Conservation (phyloP, 78 protist species). For the Chrysochromulina tobinii region DNA sequence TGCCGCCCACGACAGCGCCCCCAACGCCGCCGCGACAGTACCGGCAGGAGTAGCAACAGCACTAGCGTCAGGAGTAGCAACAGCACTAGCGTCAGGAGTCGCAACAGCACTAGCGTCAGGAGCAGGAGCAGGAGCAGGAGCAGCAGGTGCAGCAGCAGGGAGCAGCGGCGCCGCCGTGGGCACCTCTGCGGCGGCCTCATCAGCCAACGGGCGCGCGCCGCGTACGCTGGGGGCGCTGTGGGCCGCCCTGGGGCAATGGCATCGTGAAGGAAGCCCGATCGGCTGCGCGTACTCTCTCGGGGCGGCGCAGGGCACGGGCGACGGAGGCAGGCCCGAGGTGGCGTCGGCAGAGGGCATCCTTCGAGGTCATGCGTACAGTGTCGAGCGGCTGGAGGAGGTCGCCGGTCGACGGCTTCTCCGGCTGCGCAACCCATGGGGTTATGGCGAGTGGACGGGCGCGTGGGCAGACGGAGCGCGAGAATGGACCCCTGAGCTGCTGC, state of each 20-base stretch:
- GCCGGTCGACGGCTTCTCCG: not conserved
- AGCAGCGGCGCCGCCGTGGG: too few species aligned
- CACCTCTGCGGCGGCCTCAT: too few species aligned
- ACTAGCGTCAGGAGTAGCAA: too few species aligned
- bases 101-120: too few species aligned
- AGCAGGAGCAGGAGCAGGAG: too few species aligned
- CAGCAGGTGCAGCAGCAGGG: too few species aligned
- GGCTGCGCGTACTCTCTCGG: not conserved
- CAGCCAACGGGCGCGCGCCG: too few species aligned
- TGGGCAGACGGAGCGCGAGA: not conserved
- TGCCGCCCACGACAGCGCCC: not conserved
- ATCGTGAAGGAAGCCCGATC: not conserved
- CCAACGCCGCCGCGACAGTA: not conserved
- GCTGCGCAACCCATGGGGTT: constrained; percentile 15
- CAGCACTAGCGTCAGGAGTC: too few species aligned
- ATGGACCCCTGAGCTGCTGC: not conserved
- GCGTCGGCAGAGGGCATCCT: not conserved
- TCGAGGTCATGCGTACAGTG: not conserved
- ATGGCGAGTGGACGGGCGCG: not conserved
- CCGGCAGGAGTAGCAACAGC: too few species aligned
- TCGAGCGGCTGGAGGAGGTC: not conserved
- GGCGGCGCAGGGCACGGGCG: not conserved
- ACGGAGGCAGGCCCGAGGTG: too few species aligned
- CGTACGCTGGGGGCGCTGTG: not conserved
- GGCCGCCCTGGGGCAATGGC: not conserved